Evolutionary conservation across 1,284 basidiomycete genomes (phyloP).

Genomic region (Malassezia caprae): DNA sequence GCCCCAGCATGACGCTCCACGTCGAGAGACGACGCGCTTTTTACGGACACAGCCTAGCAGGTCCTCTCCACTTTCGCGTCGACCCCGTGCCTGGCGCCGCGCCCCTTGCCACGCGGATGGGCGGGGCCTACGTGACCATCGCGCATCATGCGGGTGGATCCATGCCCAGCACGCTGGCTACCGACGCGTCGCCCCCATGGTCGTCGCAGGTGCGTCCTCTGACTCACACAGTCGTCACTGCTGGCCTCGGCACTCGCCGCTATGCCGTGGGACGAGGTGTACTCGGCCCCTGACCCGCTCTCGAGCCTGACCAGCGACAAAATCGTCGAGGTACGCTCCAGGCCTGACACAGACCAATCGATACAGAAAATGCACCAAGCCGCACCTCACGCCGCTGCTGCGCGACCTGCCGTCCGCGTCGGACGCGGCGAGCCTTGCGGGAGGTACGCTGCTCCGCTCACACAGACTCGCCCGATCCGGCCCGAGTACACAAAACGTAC

Average conservation of each 20-base stretch:
- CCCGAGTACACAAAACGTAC: not conserved
- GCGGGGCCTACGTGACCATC: not conserved
- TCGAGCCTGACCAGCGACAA: not conserved
- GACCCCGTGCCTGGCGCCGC: not conserved
- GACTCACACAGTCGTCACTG: not conserved
- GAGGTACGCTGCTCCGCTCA: not conserved
- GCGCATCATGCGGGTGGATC: not conserved
- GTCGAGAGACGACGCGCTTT: not conserved
- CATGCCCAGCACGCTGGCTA: not conserved
- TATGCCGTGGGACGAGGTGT: not conserved
- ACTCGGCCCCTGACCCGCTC: not conserved
- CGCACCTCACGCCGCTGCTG: not conserved
- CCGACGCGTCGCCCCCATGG: not conserved
- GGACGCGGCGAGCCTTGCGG: not conserved
- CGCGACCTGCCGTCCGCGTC: not conserved
- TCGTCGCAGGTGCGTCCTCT: not conserved
- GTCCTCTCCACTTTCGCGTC: not conserved
- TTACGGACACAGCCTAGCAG: not conserved
- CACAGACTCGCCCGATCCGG: not conserved
- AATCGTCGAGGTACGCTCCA: not conserved
- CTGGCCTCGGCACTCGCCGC: not conserved
- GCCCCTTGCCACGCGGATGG: not conserved
- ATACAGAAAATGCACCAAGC: not conserved
- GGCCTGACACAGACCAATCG: not conserved
- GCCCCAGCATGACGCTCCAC: not conserved